Base-by-base conservation (phyloP, 768 basidiomycete species). In the Podaxis sp. region DNA sequence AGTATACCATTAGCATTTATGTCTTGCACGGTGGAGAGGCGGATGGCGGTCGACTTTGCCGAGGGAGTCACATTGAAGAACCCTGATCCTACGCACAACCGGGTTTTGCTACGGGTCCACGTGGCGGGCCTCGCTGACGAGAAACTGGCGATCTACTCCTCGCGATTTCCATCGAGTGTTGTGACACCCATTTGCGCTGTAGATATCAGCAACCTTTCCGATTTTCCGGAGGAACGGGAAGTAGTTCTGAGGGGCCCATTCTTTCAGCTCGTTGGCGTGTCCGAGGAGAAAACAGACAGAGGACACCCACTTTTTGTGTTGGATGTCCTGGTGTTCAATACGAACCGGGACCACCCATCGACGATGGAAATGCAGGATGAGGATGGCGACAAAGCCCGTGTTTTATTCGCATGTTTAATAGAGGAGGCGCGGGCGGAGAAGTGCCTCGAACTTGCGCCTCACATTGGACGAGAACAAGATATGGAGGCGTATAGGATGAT, bases 131-230 rank as follows among this genome's bases (percentile, higher is more conserved):
- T 69, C 5, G 62, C 62, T 37, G 11, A 25, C 10, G 64, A 63
- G 18, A 65, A 25, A 27, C 56, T 52, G 60, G 55, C 52, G n/a
- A 37, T 61, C 14, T 69, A 67, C 61, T 59, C 53, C 2, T 28
- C 62, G 16, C 59, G 48, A 16, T 66, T 66, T 37, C 66, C 68
- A 11, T 52, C 66, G 2, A 66, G 66, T 28, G 63, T 69, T 5
- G 65, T 69, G 5, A 67, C 68, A 5, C 57, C 64, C 0, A 64
- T 69, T 36, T 67, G 68, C 36, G 65, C 68, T n/a, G 68, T 66
- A 18, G 63, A 65, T 13, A 65, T 69, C 28, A 61, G 47, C 28
- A 65, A 59, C n/a, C 40, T 67, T 51, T 67, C 68, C 3, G 57
- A 38, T 36, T 66, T 65, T 54, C 66, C 65, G 18, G 63, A 66